These are phyloP conservation scores for Phytophthora rubi DNA, from an alignment of 352 stramenopile genomes.

Conservation along the genomic window DNA sequence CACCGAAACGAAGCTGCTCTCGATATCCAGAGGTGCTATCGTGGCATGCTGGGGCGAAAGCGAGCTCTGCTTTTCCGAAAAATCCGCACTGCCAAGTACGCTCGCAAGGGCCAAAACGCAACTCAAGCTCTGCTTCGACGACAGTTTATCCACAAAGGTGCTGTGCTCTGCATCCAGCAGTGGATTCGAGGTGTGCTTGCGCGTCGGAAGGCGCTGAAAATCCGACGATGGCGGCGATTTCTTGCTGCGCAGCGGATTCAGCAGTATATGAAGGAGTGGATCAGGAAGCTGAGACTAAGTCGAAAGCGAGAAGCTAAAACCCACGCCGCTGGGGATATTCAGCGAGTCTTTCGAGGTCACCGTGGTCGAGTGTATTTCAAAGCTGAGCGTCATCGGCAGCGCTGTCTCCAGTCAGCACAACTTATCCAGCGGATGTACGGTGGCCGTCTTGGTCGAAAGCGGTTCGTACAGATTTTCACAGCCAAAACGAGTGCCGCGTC, in stretches of 20 bases:
- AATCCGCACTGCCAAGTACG: conserved; percentile 59
- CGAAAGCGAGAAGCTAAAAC: conserved; percentile 45
- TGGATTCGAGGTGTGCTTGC: conserved; percentile 54
- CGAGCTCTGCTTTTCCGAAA: conserved; percentile 71
- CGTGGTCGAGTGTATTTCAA: conserved; percentile 39
- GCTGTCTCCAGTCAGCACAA: conserved; percentile 31
- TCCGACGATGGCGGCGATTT: conserved; percentile 50
- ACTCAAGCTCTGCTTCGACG: conserved; percentile 55
- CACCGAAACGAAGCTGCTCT: conserved; percentile 40
- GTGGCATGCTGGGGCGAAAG: conserved; percentile 56
- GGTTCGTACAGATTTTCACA: conserved; percentile 27
- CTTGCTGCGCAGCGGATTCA: conserved; percentile 57
- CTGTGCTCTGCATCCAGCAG: conserved; percentile 51
- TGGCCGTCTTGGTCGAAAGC: conserved; percentile 36
- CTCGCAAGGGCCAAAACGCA: conserved; percentile 61
- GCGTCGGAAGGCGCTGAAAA: conserved; percentile 48
- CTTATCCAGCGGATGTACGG: conserved; percentile 50
- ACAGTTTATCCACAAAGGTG: conserved; percentile 52
- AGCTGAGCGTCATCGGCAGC: conserved; percentile 34
- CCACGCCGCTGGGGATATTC: conserved; percentile 44
- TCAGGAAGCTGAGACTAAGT: conserved; percentile 40
- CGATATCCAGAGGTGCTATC: conserved; percentile 52
- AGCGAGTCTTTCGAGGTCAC: conserved; percentile 59
- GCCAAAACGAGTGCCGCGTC: conserved; percentile 47
- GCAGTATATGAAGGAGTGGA: conserved; percentile 58